Base-by-base conservation (phyloP, 2,329 filamentous ascomycete genomes). In the Aspergillus pseudonomiae region DNA sequence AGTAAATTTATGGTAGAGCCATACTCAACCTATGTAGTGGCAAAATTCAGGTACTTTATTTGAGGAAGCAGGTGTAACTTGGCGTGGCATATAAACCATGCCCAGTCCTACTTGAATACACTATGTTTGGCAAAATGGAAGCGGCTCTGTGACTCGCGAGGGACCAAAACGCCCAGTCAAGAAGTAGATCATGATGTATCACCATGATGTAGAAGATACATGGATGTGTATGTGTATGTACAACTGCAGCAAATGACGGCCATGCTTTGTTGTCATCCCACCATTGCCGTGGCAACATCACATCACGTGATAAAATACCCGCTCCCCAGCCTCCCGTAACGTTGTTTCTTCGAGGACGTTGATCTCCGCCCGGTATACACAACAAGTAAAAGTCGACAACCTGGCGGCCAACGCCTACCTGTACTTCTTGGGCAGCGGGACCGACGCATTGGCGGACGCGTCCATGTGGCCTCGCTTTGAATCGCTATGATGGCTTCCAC, bases 401-500 rank as follows among this genome's bases (percentile, higher is more conserved):
- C 58, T 62, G 50, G 60, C 45, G 60, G 34, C 52, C 32, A 36
- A 32, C n/a, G 32, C 58, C 48, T 45, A 32, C 26, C 36, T 50
- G 36, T 55, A 58, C 24, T 4, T 52, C 12, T 50, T 58, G 57
- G 57, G 50, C 61, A 59, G 43, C 59, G 61, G 58, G 59, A 64
- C 64, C 54, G 64, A 68, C 64, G 63, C 59, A 64, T 59, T 58
- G 59, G 62, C 61, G 43, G 63, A 65, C 62, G 66, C 65, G 67
- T 67, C 63, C 43, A 66, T 66, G 63, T 62, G 55, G 64, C 53
- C 48, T 65, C 61, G 45, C 57, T 57, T 62, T 60, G 61, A 67
- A 63, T 64, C 67, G 48, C 60, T 60, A 71, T 67, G 60, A 76
- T 76, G 71, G 73, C 73, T 63, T 80, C 78, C 26, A 76, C 78